Evolutionary conservation across 495 filamentous ascomycete species (phyloP).

Genomic region (Evernia prunastri): DNA sequence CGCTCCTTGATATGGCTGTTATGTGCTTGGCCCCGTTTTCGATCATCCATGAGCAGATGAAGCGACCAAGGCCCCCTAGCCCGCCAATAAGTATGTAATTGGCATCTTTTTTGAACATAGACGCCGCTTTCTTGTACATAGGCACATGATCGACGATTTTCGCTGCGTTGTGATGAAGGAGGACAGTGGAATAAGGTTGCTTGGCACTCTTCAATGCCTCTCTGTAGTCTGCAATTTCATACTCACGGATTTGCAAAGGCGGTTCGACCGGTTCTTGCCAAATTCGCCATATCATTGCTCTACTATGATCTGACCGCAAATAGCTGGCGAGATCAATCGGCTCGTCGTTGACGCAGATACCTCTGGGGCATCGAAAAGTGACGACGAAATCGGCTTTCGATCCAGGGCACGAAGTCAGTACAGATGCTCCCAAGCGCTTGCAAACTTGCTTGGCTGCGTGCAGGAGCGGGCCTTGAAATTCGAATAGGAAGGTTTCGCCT

Average conservation of each 20-base stretch:
- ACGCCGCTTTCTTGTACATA: not conserved
- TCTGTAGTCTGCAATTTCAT: not conserved
- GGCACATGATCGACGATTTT: not conserved
- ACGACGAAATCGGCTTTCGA: conserved; percentile 14
- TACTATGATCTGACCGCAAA: not conserved
- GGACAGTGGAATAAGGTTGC: conserved; percentile 2
- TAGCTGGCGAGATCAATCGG: conserved; percentile 7
- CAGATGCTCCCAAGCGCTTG: conserved; percentile 6
- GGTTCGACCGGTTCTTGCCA: not conserved
- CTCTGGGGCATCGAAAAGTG: not conserved
- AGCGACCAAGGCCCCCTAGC: conserved; percentile 40
- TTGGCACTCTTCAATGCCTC: conserved; percentile 5
- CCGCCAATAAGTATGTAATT: conserved; percentile 42
- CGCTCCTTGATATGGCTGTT: conserved; percentile 16
- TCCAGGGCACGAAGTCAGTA: not conserved
- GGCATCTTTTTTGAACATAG: conserved; percentile 13
- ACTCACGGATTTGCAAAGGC: not conserved
- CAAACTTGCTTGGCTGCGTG: conserved; percentile 6
- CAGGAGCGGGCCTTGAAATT: conserved; percentile 8
- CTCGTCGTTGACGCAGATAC: conserved; percentile 13
- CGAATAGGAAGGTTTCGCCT: conserved; percentile 13
- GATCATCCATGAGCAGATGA: conserved; percentile 52
- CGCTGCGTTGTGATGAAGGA: not conserved
- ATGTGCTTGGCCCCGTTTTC: conserved; percentile 34
- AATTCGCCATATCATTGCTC: not conserved